Base-by-base conservation (phyloP, 108 stramenopile genomes). In the Aurantiochytrium sp. region DNA sequence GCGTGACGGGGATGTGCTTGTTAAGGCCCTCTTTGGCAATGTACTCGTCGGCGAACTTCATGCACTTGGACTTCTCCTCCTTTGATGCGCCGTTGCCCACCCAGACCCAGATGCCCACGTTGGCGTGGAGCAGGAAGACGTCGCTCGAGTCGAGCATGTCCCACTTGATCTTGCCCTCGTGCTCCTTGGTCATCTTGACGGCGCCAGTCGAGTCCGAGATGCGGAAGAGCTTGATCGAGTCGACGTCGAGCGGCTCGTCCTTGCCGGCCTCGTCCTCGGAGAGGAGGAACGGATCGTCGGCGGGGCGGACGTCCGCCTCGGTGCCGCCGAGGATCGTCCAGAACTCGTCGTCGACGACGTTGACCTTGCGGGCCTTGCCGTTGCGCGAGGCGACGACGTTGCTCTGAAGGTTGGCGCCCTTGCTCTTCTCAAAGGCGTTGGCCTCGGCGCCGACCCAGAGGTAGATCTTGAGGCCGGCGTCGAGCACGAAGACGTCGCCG, bases 401-500 rank as follows among this genome's bases (percentile, higher is more conserved):
- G 87, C 89, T 86, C 50, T 91, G 91, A 30, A 93, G 81, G 65
- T 93, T 86, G 12, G 90, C 92, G 54, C 89, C 94, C 90, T 95
- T 95, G 88, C 90, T 90, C 90, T 92, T 94, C 89, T 96, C 96
- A 89, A 91, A 92, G 24, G 87, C 59, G 86, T 93, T 93, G 37
- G 94, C 91, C 30, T 85, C 42, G 15, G 88, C 55, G 22, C 95
- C 96, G 86, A 87, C 90, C 95, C 94, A 98, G 10, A 88, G 90
- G 92, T 94, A 98, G 21, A 98, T 93, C 59, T 93, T 90, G 86
- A 89, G 89, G 55, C 94, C 96, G 8, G 87, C 92, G 87, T 95
- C 96, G n/a, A 98, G 93, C 48, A 97, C 90, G 86, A 97, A 98
- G 27, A 94, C 93, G 90, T 96, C 96, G 34, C 95, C 95, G 39